Percentiles rank a stretch among this genome's conserved stretches.
phyloP scores from a whole-genome alignment of 2,329 filamentous ascomycete genomes.

The Blumeria graminis region DNA sequence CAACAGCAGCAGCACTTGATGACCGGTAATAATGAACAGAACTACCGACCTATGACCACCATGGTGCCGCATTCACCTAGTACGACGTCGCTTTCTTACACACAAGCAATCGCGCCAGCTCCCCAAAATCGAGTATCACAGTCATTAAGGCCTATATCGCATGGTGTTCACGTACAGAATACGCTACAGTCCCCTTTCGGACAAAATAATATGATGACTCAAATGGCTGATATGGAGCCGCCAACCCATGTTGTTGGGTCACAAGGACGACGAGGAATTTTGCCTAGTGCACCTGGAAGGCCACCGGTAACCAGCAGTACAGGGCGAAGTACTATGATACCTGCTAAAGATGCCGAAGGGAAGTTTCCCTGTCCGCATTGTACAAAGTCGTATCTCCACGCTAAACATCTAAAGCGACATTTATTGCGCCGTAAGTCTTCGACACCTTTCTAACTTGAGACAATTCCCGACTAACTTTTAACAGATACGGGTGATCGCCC shows the following conservation, averaged over 20 bases:
- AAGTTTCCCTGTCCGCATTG: slow-evolving; percentile 97
- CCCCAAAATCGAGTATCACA: slow-evolving; percentile 33
- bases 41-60: slow-evolving; percentile 28
- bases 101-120: slow-evolving; percentile 53
- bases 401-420: slow-evolving; percentile 94
- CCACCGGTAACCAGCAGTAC: slow-evolving; percentile 51
- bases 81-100: slow-evolving; percentile 38
- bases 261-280: slow-evolving; percentile 72
- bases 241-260: slow-evolving; percentile 87
- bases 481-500: slow-evolving; percentile 90
- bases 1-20: slow-evolving; percentile 8
- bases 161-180: slow-evolving; percentile 29
- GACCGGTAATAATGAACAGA: slow-evolving; percentile 5
- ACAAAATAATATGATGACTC: slow-evolving; percentile 30
- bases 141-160: slow-evolving; percentile 42
- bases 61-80: slow-evolving; percentile 42
- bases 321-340: slow-evolving; percentile 61
- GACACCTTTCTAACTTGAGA: not conserved
- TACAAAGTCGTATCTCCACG: slow-evolving; percentile 92
- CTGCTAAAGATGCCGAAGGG: slow-evolving; percentile 85
- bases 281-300: slow-evolving; percentile 73
- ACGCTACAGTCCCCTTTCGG: slow-evolving; percentile 36
- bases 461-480: slow-evolving; percentile 6
- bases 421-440: slow-evolving; percentile 68
- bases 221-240: slow-evolving; percentile 31